Base-by-base conservation (phyloP, 805 yeast genomes). In the Wickerhamomyces pijperi region DNA sequence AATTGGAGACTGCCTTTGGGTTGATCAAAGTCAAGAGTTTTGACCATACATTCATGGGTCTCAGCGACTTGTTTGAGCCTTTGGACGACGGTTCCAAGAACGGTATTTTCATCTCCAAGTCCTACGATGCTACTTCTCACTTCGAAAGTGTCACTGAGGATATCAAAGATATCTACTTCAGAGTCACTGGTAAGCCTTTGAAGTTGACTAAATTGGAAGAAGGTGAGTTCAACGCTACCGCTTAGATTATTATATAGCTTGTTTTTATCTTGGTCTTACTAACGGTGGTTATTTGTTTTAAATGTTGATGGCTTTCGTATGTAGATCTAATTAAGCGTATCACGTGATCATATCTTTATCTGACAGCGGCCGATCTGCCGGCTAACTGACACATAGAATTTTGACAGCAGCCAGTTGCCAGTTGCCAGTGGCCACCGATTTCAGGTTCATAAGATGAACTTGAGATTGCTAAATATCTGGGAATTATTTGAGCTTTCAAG, bases 91-190 rank as follows among this genome's bases (percentile, higher is more conserved):
- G 98, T 11, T 66, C 80, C 15, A 66, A 71, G 44, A 88, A 82
- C 59, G 76, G 81, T 41, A 76, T 92, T 37, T 92, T 64, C 62
- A 70, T 92, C 42, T 86, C 97, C 31, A 82, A 74, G 64, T 82
- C 94, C 42, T 92, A 87, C 59, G 98, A 92, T 59, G 82, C 97
- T 1, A 72, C 94, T 9, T 86, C 96, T 9, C 98, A 92, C 64
- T 92, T 92, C 58, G 98, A 92, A 63, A 67, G 88, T 34, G 83
- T 95, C 52, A 92, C 98, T 32, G 97, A 92, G 59, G 97, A 92
- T 60, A 94, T 92, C 50, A 87, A 86, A 63, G 96, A 90, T 60
- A 72, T 92, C 39, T 92, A 92, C 61, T 79, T 80, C 61, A 76
- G 97, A 60, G 80, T 92, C 47, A 83, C 83, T 28, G 97, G 97